phyloP scores from a whole-genome alignment of 106 monocot genomes.

The Dendrobium huoshanense region DNA sequence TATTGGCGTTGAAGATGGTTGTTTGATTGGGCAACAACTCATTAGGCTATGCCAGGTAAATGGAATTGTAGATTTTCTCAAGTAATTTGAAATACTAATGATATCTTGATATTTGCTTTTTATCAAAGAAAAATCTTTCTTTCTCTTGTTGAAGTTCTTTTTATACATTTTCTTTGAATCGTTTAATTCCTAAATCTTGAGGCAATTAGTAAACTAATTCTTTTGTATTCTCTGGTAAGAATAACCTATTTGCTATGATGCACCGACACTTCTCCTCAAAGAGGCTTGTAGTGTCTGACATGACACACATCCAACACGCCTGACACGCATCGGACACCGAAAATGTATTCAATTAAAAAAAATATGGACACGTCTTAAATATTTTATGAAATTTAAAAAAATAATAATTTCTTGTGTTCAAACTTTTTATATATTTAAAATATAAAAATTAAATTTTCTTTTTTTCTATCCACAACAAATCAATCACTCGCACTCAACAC shows the following conservation, averaged over 20 bases:
- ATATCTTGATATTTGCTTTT: neutral
- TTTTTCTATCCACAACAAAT: no score
- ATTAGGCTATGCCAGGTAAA: conserved; percentile 68
- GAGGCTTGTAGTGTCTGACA: no score
- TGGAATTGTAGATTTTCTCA: neutral
- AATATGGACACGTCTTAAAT: no score
- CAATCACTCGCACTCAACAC: no score
- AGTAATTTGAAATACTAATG: neutral
- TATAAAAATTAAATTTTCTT: no score
- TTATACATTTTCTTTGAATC: neutral
- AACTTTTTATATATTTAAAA: no score
- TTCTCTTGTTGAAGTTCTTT: neutral
- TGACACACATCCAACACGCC: no score
- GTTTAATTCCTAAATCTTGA: neutral
- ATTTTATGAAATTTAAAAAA: no score
- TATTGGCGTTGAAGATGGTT: conserved; percentile 30
- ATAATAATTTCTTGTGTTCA: no score
- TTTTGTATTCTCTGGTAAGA: neutral
- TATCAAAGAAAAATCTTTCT: neutral
- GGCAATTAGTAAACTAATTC: neutral
- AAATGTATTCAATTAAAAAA: no score
- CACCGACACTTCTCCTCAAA: no score
- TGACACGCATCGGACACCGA: no score
- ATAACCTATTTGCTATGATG: neutral
- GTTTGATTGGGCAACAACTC: conserved; percentile 37